phyloP scores from a whole-genome alignment of 306 rosid genomes.

The Vigna hirtella region DNA sequence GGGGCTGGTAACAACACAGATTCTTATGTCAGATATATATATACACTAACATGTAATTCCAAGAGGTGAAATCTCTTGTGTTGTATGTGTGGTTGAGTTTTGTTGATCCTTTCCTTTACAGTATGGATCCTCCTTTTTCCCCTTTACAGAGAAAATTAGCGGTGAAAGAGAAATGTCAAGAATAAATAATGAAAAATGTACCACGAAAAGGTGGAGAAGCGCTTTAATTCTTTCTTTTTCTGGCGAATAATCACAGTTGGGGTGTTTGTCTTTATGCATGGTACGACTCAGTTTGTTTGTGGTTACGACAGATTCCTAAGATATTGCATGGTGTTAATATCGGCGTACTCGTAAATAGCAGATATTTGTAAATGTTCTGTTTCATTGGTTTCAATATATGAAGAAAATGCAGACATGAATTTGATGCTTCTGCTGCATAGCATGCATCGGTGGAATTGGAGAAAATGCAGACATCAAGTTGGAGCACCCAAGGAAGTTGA shows the following conservation, averaged over 20 bases:
- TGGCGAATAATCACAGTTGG: conserved; percentile 31
- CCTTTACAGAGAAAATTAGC: conserved; percentile 6
- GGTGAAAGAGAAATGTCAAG: conserved; percentile 29
- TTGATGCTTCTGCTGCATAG: conserved; percentile 8
- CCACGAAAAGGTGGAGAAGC: neutral
- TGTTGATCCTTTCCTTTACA: neutral
- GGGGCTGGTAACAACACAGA: too few relatives aligned
- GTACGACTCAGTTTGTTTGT: conserved; percentile 17
- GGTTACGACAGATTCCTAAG: conserved; percentile 32
- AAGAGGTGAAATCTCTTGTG: neutral
- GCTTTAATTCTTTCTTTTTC: neutral
- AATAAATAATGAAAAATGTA: conserved; percentile 19
- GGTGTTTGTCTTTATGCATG: conserved; percentile 26
- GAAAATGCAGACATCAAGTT: neutral
- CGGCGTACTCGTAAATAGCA: conserved; percentile 21
- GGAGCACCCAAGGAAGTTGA: conserved; percentile 16
- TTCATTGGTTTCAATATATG: conserved; percentile 12
- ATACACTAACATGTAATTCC: neutral
- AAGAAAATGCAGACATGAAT: neutral
- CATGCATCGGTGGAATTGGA: neutral
- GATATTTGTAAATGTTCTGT: conserved; percentile 27
- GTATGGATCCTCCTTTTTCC: neutral
- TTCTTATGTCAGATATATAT: too few relatives aligned
- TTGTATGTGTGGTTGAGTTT: neutral
- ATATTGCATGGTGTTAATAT: conserved; percentile 3